Conservation (phyloP, 75 land plant genomes). For the Sequoiadendron giganteum region DNA sequence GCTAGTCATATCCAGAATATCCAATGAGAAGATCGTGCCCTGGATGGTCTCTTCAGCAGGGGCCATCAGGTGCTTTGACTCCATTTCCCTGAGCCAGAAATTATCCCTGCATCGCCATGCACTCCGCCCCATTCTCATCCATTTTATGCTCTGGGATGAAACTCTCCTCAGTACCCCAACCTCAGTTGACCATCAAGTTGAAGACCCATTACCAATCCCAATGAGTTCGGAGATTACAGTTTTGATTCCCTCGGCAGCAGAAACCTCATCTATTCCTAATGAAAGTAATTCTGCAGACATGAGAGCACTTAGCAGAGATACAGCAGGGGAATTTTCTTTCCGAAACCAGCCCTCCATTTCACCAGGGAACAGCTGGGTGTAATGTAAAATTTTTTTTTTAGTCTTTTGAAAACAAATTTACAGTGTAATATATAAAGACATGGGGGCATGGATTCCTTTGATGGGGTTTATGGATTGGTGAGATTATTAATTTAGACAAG, state of each 20-base stretch:
- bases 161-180: neutral
- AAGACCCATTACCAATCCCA: neutral
- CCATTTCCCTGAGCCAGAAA: constrained; percentile 80
- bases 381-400: neutral
- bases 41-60: constrained; percentile 84
- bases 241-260: neutral
- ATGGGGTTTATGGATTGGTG: neutral
- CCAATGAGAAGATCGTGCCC: constrained; percentile 82
- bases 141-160: constrained; percentile 68
- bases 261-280: neutral
- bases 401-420: neutral
- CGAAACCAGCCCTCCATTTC: constrained; percentile 32
- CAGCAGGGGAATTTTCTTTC: constrained; percentile 62
- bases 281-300: neutral
- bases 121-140: constrained; percentile 53
- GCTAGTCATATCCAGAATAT: constrained; percentile 66
- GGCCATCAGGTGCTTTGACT: constrained; percentile 75
- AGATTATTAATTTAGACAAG: neutral
- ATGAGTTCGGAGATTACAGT: neutral
- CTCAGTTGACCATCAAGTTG: neutral
- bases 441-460: neutral
- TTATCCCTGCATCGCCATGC: constrained; percentile 81
- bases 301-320: constrained; percentile 24
- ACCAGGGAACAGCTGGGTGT: constrained; percentile 40
- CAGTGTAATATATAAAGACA: neutral